Evolutionary conservation across 2,329 filamentous ascomycete genomes (phyloP).

Genomic region (Zelopaecilomyces penicillatus): DNA sequence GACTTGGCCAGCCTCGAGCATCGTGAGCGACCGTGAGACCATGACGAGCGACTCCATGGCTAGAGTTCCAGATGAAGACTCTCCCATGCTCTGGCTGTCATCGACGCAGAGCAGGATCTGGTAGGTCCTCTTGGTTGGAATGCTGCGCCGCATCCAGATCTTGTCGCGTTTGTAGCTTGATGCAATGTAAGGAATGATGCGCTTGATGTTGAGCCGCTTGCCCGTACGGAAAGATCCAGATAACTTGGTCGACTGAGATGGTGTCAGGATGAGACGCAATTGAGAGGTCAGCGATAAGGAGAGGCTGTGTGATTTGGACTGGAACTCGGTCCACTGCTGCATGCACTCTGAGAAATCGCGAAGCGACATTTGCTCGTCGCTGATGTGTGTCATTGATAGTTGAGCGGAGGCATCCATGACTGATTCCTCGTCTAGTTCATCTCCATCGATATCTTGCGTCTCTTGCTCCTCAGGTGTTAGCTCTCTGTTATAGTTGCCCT

Average conservation of each 20-base stretch:
- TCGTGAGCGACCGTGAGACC: constrained; percentile 75
- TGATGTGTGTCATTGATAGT: constrained; percentile 66
- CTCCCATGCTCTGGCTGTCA: constrained; percentile 89
- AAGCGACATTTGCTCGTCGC: constrained; percentile 33
- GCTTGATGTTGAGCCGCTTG: constrained; percentile 97
- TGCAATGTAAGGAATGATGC: constrained; percentile 98
- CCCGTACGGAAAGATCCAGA: constrained; percentile 95
- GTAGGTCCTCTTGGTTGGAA: constrained; percentile 89
- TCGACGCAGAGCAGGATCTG: constrained; percentile 97
- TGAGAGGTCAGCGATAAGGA: constrained; percentile 89
- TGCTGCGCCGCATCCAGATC: constrained; percentile 95
- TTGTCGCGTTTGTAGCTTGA: constrained; percentile 98
- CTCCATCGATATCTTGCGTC: constrained; percentile 41
- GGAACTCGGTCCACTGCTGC: constrained; percentile 76
- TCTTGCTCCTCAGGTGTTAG: constrained; percentile 30
- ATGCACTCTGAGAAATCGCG: constrained; percentile 50
- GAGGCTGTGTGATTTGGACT: constrained; percentile 73
- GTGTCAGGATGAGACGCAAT: constrained; percentile 87
- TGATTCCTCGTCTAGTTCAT: constrained; percentile 39
- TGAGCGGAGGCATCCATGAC: constrained; percentile 50
- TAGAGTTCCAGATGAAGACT: constrained; percentile 64
- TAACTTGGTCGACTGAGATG: constrained; percentile 91
- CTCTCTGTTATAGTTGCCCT: constrained; percentile 50
- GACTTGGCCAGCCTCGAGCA: constrained; percentile 94
- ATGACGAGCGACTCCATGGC: constrained; percentile 93